A percentile compares a stretch with the other conserved stretches of the same genome.
Conservation (phyloP, 306 rosid species). For the Trifolium repens region DNA sequence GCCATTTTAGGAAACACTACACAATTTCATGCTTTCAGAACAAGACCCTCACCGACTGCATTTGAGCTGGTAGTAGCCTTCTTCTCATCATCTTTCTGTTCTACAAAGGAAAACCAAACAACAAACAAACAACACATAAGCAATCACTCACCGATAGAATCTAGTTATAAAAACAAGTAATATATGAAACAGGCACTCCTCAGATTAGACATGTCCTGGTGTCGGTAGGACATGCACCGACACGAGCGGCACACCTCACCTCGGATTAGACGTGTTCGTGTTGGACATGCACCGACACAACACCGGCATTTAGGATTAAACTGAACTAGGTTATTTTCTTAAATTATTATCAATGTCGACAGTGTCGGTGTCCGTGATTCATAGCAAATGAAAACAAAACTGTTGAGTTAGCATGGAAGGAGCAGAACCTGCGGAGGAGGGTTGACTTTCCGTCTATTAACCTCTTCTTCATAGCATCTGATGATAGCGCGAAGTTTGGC, state of each 20-base stretch:
- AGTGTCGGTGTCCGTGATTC: no score
- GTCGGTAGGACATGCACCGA: no score
- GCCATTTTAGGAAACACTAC: conserved; percentile 3
- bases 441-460: conserved; percentile 45
- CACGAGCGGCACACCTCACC: no score
- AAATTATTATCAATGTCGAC: no score
- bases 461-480: conserved; percentile 49
- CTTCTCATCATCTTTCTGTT: conserved; percentile 59
- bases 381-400: not conserved
- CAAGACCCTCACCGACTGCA: conserved; percentile 52
- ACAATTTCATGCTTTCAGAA: conserved; percentile 7
- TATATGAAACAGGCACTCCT: no score
- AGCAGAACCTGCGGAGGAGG: conserved; percentile 44
- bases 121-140: no score
- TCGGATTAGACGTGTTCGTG: no score
- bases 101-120: conserved; percentile 31
- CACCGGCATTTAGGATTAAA: no score
- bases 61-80: conserved; percentile 50
- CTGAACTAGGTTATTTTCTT: no score
- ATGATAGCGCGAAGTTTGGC: conserved; percentile 48
- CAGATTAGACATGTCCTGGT: no score
- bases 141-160: no score
- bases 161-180: not conserved
- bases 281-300: no score
- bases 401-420: not conserved